phyloP scores from a whole-genome alignment of 2,329 filamentous ascomycete genomes.

The Penicillium sp. region DNA sequence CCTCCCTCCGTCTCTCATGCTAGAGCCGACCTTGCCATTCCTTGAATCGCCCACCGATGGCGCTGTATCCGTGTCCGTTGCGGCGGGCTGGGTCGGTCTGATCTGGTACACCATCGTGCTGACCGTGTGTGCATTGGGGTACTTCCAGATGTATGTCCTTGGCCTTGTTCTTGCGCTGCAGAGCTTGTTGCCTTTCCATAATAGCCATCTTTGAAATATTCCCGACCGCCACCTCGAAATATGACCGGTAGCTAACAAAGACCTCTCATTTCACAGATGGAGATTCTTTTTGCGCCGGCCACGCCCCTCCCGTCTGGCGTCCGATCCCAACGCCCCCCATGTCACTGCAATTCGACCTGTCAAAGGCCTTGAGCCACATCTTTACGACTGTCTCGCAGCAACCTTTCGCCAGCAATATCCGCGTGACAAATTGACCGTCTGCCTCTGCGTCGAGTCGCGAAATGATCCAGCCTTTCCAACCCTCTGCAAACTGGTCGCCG shows the following conservation, averaged over 20 bases:
- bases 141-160: slow-evolving; percentile 60
- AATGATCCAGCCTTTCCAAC: slow-evolving; percentile 77
- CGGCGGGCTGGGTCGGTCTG: slow-evolving; percentile 52
- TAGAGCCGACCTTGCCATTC: slow-evolving; percentile 30
- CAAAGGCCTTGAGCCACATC: slow-evolving; percentile 85
- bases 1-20: slow-evolving; percentile 30
- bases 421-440: slow-evolving; percentile 72
- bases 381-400: slow-evolving; percentile 90
- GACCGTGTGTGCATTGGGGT: slow-evolving; percentile 62
- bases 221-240: slow-evolving; percentile 3
- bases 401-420: slow-evolving; percentile 86
- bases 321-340: slow-evolving; percentile 65
- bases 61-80: slow-evolving; percentile 41
- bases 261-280: slow-evolving; percentile 51
- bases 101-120: slow-evolving; percentile 62
- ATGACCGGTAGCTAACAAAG: slow-evolving; percentile 4
- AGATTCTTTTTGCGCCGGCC: slow-evolving; percentile 57
- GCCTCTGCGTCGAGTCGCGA: slow-evolving; percentile 77
- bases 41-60: slow-evolving; percentile 34
- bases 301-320: slow-evolving; percentile 46
- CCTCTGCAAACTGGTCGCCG: slow-evolving; percentile 70
- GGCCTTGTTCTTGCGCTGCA: not conserved
- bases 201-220: not conserved
- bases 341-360: slow-evolving; percentile 91
- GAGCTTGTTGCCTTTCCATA: no score